phyloP scores from a whole-genome alignment of 2,329 filamentous ascomycete genomes.

The Fusarium sp. region DNA sequence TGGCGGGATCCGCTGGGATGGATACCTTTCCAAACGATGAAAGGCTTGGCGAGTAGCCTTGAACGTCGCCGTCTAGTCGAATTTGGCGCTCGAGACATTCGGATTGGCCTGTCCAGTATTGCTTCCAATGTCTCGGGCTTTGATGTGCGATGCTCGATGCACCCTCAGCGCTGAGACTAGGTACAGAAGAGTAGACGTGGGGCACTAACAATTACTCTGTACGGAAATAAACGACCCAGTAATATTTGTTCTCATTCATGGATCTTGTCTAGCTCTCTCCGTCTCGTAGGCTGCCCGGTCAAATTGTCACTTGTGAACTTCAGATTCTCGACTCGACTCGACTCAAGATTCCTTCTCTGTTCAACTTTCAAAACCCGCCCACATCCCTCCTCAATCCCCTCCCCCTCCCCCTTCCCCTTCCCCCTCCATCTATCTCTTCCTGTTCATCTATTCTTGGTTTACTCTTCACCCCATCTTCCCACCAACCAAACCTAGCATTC shows the following conservation, averaged over 20 bases:
- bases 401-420: not conserved
- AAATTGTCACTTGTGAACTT: conserved; percentile 13
- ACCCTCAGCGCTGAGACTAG: conserved; percentile 26
- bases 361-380: conserved; percentile 31
- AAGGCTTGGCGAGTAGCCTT: conserved; percentile 32
- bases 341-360: conserved; percentile 8
- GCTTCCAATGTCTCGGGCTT: conserved; percentile 25
- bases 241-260: conserved; percentile 17
- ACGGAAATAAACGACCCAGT: conserved; percentile 32
- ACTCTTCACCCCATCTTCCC: conserved; percentile 5
- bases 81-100: not conserved
- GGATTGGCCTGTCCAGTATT: conserved; percentile 6
- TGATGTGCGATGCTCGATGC: conserved; percentile 35
- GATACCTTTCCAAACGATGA: conserved; percentile 30
- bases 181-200: conserved; percentile 14
- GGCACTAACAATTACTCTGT: conserved; percentile 24
- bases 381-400: conserved; percentile 10
- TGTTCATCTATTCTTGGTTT: not conserved
- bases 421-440: no score
- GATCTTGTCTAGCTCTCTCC: conserved; percentile 19
- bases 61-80: conserved; percentile 11
- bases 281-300: not conserved
- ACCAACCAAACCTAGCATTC: not conserved
- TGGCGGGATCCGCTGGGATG: conserved; percentile 39
- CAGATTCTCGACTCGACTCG: conserved; percentile 20